Conservation (phyloP, 768 basidiomycete genomes). For the Suillus alpinus region DNA sequence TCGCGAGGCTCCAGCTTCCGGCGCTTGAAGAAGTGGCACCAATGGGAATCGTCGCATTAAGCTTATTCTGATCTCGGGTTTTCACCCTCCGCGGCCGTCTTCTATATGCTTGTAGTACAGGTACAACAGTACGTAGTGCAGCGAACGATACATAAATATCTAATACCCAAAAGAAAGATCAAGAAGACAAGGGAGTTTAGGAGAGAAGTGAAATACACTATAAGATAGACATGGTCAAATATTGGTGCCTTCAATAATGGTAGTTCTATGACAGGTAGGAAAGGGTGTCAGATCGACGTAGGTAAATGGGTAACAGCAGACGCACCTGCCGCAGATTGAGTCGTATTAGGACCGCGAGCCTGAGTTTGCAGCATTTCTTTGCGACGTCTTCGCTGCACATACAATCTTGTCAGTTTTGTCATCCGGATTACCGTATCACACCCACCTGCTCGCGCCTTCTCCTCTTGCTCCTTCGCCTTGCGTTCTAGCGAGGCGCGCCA, state of each 20-base stretch:
- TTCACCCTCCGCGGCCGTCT: not conserved
- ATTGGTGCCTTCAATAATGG: not conserved
- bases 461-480: constrained; percentile 1
- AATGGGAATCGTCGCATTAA: not conserved
- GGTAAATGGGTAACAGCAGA: not conserved
- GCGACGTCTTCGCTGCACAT: not conserved
- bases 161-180: not conserved
- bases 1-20: not conserved
- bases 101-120: not conserved
- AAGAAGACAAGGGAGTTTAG: not conserved
- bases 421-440: not conserved
- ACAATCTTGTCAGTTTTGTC: not conserved
- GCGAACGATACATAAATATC: not conserved
- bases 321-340: not conserved
- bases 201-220: not conserved
- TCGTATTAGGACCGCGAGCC: not conserved
- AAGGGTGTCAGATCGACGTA: not conserved
- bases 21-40: not conserved
- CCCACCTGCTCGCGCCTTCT: constrained; percentile 1
- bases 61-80: not conserved
- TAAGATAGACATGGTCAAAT: not conserved
- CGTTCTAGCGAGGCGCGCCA: not conserved
- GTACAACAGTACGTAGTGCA: not conserved
- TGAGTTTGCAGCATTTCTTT: not conserved
- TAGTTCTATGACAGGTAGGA: not conserved